Evolutionary conservation across 2,329 filamentous ascomycete species (phyloP).

Genomic region (Pseudocercospora pini-densiflorae): DNA sequence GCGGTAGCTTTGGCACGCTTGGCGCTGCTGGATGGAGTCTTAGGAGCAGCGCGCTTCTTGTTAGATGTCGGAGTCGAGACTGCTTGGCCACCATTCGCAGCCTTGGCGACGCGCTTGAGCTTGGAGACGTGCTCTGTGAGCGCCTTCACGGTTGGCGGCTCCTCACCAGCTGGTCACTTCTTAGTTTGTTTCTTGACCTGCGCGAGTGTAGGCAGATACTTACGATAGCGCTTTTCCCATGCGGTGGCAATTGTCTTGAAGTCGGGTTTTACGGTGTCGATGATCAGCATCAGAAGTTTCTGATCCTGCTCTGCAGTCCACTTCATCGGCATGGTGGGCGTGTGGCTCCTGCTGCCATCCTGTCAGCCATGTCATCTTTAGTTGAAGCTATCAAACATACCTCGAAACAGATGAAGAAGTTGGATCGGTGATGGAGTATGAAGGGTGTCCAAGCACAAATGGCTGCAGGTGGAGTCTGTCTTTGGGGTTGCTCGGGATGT

Average conservation of each 20-base stretch:
- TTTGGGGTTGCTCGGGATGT: background rate
- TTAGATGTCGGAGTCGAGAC: conserved; percentile 14
- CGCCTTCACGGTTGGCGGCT: conserved; percentile 25
- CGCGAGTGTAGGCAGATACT: background rate
- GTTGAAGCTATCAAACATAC: background rate
- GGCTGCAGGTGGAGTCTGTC: background rate
- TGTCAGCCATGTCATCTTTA: background rate
- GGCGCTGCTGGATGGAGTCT: conserved; percentile 23
- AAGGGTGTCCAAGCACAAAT: background rate
- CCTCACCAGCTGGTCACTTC: conserved; percentile 19
- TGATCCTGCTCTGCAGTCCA: conserved; percentile 34
- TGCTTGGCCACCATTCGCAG: background rate
- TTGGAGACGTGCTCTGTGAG: conserved; percentile 31
- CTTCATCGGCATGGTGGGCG: conserved; percentile 26
- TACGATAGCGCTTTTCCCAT: conserved; percentile 28
- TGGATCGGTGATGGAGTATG: background rate
- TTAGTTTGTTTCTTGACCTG: conserved; percentile 4
- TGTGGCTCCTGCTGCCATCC: background rate
- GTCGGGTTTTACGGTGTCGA: conserved; percentile 27
- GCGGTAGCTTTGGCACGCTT: conserved; percentile 16
- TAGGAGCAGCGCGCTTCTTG: conserved; percentile 16
- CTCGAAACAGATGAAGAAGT: background rate
- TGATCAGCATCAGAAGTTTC: conserved; percentile 32
- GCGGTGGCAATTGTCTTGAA: conserved; percentile 16
- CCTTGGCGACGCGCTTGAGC: conserved; percentile 22